Base-by-base conservation (phyloP, 2,329 filamentous ascomycete species). In the Amylocarpus encephaloides region DNA sequence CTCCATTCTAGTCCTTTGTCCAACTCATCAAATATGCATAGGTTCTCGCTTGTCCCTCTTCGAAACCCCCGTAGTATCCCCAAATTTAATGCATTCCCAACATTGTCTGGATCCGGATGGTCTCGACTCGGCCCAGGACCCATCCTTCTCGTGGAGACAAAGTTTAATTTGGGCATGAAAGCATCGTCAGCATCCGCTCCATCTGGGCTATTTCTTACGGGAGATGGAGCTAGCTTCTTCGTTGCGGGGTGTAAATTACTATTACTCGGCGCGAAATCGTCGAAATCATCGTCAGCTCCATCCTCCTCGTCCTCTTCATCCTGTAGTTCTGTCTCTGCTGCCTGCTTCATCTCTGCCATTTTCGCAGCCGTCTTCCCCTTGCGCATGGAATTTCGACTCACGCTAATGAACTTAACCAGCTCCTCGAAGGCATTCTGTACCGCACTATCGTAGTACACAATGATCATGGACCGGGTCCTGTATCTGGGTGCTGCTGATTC, bases 361-460 rank as follows among this genome's bases (percentile, higher is more conserved):
- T 83, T 85, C 49, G 83, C 83, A 47, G 87, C 86, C 85, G 89
- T 88, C 70, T 88, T 93, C 46, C 85, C 88, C 68, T 92, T 94
- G 43, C 91, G 83, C 67, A 96, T 83, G 57, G 88, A 75, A 68
- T 95, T 95, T 50, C 91, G 77, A 44, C 86, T 87, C 1, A 81
- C 80, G 5, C 87, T 88, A 33, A 96, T 83, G 49, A 86, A 85
- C 54, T 88, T 84, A 50, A 95, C 90, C 44, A 95, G 71, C 49
- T 85, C 77, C 61, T 95, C 90, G 57, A 96, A 89, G 35, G 85
- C 82, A 45, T 81, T 81, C 65, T 96, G 90, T 3, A 94, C 84
- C 54, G 88, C 84, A 59, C 86, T 88, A 65, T 96, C 91, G 65
- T 96, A 96, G 68, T 89, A 91, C n/a, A 96, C 86, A 36, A 93